Evolutionary conservation across 2,329 filamentous ascomycete species (phyloP), one percentile per base, ranked within the genome.

Genomic region (Trichoderma hamatum): DNA sequence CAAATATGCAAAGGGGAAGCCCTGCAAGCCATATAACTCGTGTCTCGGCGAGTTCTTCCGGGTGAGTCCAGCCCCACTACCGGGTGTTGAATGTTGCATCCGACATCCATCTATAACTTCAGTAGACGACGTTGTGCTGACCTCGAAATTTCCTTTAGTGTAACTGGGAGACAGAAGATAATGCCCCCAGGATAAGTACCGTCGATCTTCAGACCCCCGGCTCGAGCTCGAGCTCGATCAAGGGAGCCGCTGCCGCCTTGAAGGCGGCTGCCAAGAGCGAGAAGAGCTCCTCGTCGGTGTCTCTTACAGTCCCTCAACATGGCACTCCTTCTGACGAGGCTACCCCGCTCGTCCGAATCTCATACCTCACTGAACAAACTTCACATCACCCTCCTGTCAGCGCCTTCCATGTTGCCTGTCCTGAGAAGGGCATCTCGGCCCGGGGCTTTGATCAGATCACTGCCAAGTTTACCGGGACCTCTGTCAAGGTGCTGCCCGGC

Each of bases 1-100:
- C 80, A 99, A 99, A 88, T 99, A 98, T 77, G 93, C 96, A 79
- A 98, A 98, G 83, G 95, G 95, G 70, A 97, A 94, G 83, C 96
- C 96, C 54, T 98, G 95, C 89, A 99, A 99, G 82, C 96, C 96
- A 13, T 99, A 99, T 83, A 99, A 99, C 81, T 97, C 94, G 59
- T 94, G 94, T 43, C 82, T 99, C 62, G 96, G 96, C 72, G 96
- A 99, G 83, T 99, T 99, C 82, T 99, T 99, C 83, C 88, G 94
- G 82, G 92, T 94, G 84, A 76, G 89, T 83, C 49, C 36, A 43
- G 30, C 28, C 51, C 54, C 56, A 26, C 34, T 5, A 24, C 21
- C 26, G 19, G 2, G 36, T 30, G 16, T 32, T 58, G 30, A 54
- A 56, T 21, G 39, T 19, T 14, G 21, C 21, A 16, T 6, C 26